Conservation (phyloP, 2,329 filamentous ascomycete genomes). For the Lithohypha guttulata region DNA sequence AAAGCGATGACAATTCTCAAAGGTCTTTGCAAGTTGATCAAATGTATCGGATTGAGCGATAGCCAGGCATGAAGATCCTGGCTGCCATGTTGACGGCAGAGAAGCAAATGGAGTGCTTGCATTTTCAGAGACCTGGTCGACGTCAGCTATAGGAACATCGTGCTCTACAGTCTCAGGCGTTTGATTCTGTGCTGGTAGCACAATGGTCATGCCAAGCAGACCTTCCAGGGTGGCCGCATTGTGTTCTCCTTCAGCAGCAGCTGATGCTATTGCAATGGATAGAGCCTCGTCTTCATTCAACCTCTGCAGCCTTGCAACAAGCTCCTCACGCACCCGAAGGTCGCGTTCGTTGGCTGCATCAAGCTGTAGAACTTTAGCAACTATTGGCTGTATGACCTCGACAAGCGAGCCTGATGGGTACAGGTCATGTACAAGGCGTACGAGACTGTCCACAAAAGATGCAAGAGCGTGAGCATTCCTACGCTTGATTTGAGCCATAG, state of each 20-base stretch:
- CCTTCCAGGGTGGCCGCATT: slow-evolving; percentile 67
- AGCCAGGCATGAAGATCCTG: slow-evolving; percentile 30
- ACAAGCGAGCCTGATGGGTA: slow-evolving; percentile 6
- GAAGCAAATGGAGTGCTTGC: slow-evolving; percentile 26
- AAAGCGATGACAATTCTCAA: slow-evolving; percentile 27
- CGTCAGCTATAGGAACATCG: slow-evolving; percentile 29
- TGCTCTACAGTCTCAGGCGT: slow-evolving; percentile 38
- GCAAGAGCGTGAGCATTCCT: slow-evolving; percentile 1
- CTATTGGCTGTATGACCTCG: slow-evolving; percentile 10
- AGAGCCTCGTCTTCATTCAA: slow-evolving; percentile 52
- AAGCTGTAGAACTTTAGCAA: slow-evolving; percentile 10
- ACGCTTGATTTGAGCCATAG: slow-evolving; percentile 3
- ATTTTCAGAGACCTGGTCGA: slow-evolving; percentile 22
- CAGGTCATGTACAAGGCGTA: slow-evolving; percentile 15
- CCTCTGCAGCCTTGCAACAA: slow-evolving; percentile 56
- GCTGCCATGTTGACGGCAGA: slow-evolving; percentile 22
- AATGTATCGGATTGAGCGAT: slow-evolving; percentile 26
- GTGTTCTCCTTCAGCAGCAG: slow-evolving; percentile 55
- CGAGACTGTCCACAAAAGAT: slow-evolving; percentile 13
- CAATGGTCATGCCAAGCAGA: slow-evolving; percentile 60
- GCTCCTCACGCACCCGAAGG: slow-evolving; percentile 45
- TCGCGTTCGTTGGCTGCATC: slow-evolving; percentile 11
- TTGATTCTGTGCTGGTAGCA: slow-evolving; percentile 44
- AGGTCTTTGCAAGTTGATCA: slow-evolving; percentile 29
- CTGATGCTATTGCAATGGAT: slow-evolving; percentile 54